Evolutionary conservation across 805 yeast genomes (phyloP), one percentile per base, ranked within the genome.

Genomic region (Pichia cabralensis): DNA sequence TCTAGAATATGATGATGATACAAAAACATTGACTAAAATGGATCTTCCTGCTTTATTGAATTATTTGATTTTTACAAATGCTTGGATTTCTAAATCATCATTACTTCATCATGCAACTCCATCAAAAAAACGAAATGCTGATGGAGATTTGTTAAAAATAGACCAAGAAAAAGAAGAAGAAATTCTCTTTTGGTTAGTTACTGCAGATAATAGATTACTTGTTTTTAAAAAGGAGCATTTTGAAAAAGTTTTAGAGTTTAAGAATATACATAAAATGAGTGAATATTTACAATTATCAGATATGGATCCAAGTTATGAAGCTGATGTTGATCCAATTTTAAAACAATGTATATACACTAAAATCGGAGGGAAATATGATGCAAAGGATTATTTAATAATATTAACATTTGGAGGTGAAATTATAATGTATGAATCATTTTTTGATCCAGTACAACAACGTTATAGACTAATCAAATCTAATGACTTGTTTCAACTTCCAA

Each of bases 351-450:
- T 79, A 53, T 57, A 74, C 13, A 69, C 74, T 29, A 69, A 69
- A 30, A 49, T 85, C 21, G 95, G 95, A 5, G 82, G 80, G 46
- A 52, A 58, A 8, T 44, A 52, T 22, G 42, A 50, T 20, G 64
- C 68, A 28, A 78, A 76, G 31, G 86, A 81, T 45, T 75, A 75
- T 51, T 53, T 86, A 38, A 67, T 85, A 0, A 63, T 83, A 7
- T 57, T 84, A 33, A 85, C 94, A 0, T 72, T 76, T 50, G 92
- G 94, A 34, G 94, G 94, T 46, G 92, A 84, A 52, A 60, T 85
- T 2, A 61, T 74, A 23, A 59, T 81, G 33, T 86, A 85, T 53
- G 75, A 74, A 45, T 59, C 76, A 23, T 73, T 57, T 41, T 61
- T 61, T 40, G 73, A 66, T 45, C 39, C 52, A 6, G 25, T 33